A percentile compares a stretch with the other conserved stretches of the same genome.
phyloP scores from a whole-genome alignment of 352 stramenopile species.

The Blastocystis sp. region DNA sequence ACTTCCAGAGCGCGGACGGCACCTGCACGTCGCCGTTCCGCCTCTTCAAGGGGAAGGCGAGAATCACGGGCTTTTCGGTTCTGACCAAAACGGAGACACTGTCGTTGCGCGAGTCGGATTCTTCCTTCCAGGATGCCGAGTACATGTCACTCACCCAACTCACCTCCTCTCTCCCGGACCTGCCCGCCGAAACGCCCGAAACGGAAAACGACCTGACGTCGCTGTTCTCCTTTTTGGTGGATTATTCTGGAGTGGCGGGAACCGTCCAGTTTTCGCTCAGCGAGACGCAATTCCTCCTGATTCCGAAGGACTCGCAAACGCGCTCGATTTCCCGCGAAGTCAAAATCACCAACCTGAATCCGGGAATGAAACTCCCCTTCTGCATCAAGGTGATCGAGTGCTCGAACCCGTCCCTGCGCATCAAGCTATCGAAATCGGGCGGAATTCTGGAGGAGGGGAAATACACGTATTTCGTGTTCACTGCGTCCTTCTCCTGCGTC shows the following conservation, averaged over 20 bases:
- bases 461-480: slow-evolving; percentile 44
- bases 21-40: background rate
- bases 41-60: background rate
- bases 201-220: background rate
- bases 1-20: slow-evolving; percentile 12
- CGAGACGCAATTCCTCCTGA: background rate
- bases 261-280: slow-evolving; percentile 11
- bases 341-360: slow-evolving; percentile 37
- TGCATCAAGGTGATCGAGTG: background rate
- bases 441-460: slow-evolving; percentile 43
- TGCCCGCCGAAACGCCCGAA: background rate
- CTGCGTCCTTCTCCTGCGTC: background rate
- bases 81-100: slow-evolving; percentile 2
- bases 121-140: background rate
- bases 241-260: slow-evolving; percentile 24
- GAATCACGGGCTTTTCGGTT: slow-evolving; percentile 4
- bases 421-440: slow-evolving; percentile 1
- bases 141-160: background rate
- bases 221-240: slow-evolving; percentile 52
- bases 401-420: background rate
- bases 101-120: background rate
- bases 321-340: background rate
- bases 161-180: background rate
- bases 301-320: background rate
- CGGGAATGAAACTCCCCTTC: slow-evolving; percentile 61